These are phyloP conservation scores for Suillus lakei DNA, from an alignment of 768 basidiomycete genomes.

Conservation along the genomic window DNA sequence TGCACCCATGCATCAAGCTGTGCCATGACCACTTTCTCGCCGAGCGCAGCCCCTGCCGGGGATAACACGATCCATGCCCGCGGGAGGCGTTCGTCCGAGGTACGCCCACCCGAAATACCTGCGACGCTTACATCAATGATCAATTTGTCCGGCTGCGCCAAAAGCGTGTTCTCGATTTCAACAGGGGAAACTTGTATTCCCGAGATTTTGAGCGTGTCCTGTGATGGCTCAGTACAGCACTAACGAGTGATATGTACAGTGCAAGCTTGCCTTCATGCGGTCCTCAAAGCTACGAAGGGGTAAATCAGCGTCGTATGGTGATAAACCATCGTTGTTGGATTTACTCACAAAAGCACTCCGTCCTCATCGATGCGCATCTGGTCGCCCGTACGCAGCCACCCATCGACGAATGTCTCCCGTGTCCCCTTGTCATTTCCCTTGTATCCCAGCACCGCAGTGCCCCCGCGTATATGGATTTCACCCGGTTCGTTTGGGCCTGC, in stretches of 20 bases:
- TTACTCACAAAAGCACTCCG: conserved; percentile 61
- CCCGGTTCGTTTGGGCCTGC: conserved; percentile 60
- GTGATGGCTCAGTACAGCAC: neutral
- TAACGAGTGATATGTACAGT: conserved; percentile 23
- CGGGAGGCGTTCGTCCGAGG: conserved; percentile 68
- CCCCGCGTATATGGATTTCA: conserved; percentile 59
- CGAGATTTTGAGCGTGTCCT: conserved; percentile 77
- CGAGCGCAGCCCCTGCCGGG: conserved; percentile 50
- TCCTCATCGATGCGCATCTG: conserved; percentile 57
- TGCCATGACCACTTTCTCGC: conserved; percentile 42
- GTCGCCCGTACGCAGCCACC: conserved; percentile 77
- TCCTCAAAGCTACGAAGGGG: conserved; percentile 57
- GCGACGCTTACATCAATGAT: conserved; percentile 68
- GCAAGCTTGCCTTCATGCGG: conserved; percentile 55
- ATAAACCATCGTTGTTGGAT: neutral
- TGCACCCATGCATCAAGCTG: conserved; percentile 60
- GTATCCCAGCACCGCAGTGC: conserved; percentile 61
- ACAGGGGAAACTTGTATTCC: conserved; percentile 76
- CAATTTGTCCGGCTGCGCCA: conserved; percentile 59
- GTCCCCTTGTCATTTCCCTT: conserved; percentile 68
- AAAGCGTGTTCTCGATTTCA: conserved; percentile 67
- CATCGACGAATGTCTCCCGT: conserved; percentile 58
- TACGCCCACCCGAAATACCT: conserved; percentile 69
- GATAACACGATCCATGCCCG: conserved; percentile 76
- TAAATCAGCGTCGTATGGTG: neutral